These are phyloP conservation scores for Dictyostelium citrinum DNA, from an alignment of 78 protist species.

Conservation along the genomic window DNA sequence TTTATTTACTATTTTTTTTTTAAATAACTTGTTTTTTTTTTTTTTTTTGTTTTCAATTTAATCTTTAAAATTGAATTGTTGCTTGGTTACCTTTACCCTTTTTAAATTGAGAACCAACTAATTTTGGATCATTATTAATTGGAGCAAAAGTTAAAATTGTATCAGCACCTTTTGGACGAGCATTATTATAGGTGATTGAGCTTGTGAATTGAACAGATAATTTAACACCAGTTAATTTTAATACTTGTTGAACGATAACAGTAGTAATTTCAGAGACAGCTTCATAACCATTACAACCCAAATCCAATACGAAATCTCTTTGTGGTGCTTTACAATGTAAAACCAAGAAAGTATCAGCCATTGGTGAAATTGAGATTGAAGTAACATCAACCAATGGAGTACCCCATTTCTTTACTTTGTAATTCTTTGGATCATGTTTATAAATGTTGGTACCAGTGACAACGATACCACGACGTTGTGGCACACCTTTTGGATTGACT, in stretches of 20 bases:
- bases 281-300: slow-evolving; percentile 78
- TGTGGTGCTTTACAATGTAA: slow-evolving; percentile 71
- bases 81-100: slow-evolving; percentile 28
- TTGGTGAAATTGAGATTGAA: slow-evolving; percentile 56
- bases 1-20: no score
- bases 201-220: slow-evolving; percentile 42
- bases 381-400: slow-evolving; percentile 73
- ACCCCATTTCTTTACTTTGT: slow-evolving; percentile 82
- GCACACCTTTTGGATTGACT: slow-evolving; percentile 78
- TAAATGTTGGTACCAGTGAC: slow-evolving; percentile 79
- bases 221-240: slow-evolving; percentile 35
- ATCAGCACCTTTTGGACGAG: slow-evolving; percentile 64
- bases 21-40: no score
- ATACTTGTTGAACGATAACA: slow-evolving; percentile 74
- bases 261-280: slow-evolving; percentile 65
- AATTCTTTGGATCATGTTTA: slow-evolving; percentile 84
- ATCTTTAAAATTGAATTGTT: not conserved
- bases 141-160: slow-evolving; percentile 10
- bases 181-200: slow-evolving; percentile 49
- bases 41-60: not conserved
- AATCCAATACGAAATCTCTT: slow-evolving; percentile 70
- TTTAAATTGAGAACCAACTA: slow-evolving; percentile 33
- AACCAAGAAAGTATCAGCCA: slow-evolving; percentile 57
- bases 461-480: slow-evolving; percentile 81
- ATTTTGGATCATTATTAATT: slow-evolving; percentile 34